Evolutionary conservation across 805 yeast species (phyloP).

Genomic region (Candida awuae): DNA sequence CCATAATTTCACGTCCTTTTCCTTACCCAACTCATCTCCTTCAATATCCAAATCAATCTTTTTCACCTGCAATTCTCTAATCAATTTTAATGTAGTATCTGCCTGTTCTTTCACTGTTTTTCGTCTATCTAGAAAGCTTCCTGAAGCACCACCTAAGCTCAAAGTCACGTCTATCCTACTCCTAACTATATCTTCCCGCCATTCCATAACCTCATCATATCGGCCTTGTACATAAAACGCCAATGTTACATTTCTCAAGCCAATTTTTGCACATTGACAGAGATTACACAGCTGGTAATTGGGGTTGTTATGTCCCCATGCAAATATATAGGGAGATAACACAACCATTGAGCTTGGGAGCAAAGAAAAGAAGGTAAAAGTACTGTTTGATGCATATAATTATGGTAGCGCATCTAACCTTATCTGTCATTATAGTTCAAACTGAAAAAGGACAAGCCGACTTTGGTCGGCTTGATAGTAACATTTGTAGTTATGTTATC

Average conservation of each 20-base stretch:
- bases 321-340: slow-evolving; percentile 26
- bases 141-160: slow-evolving; percentile 28
- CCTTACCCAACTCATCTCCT: slow-evolving; percentile 16
- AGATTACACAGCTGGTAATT: slow-evolving; percentile 16
- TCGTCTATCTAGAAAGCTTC: slow-evolving; percentile 19
- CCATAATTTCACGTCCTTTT: slow-evolving; percentile 9
- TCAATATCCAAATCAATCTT: slow-evolving; percentile 28
- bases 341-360: neutral
- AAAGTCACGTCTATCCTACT: slow-evolving; percentile 19
- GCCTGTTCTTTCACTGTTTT: slow-evolving; percentile 14
- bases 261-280: slow-evolving; percentile 12
- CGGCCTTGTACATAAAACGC: slow-evolving; percentile 23
- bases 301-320: slow-evolving; percentile 21
- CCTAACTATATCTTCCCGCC: slow-evolving; percentile 20
- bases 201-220: slow-evolving; percentile 20
- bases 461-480: too few relatives aligned
- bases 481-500: too few relatives aligned
- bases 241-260: slow-evolving; percentile 18
- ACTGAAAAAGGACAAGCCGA: too few relatives aligned
- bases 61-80: slow-evolving; percentile 13
- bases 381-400: too few relatives aligned
- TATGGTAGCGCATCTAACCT: too few relatives aligned
- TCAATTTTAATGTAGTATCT: slow-evolving; percentile 11
- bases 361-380: neutral
- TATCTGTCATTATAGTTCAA: too few relatives aligned